Evolutionary conservation across 495 filamentous ascomycete genomes (phyloP), one percentile per base, ranked within the genome.

Genomic region (Amorphotheca resinae): DNA sequence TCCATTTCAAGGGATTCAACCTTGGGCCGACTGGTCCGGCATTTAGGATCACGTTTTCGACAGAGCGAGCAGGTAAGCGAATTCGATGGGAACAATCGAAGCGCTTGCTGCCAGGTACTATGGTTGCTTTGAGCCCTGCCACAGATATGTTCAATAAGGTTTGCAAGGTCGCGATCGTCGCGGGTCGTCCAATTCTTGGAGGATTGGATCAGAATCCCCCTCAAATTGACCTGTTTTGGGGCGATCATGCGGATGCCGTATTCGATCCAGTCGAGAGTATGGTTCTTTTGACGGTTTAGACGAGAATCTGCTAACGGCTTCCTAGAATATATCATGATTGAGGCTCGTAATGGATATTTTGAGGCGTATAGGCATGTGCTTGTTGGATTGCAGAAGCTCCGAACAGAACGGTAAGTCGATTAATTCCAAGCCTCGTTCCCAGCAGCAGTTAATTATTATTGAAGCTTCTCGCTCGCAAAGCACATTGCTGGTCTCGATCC

Each of bases 51-150:
- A 64, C 62, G 15, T 82, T 85, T 50, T 80, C 77, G 0, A 64
- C 73, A 14, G 52, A 53, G 18, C 67, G 79, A 28, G 64, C 72
- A 2, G 70, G 70, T 7, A 80, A 76, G 49, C 67, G 59, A 8
- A 71, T 85, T 30, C 56, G 66, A 0, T 85, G 80, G 80, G 60
- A 77, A 30, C 74, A 80, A 44, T 78, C 75, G 0, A 76, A 75
- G 42, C 66, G 80, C 4, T 56, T 83, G 14, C 56, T 73, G 2
- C 56, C 66, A 21, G 79, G 79, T 2, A 60, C 68, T 0, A 50
- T 82, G 2, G 68, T 85, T 33, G 79, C 76, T 3, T 54, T 85
- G 0, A 70, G 68, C 6, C 70, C 77, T 0, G 56, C 55, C 2
- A 41, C 66, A 4, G 75, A 83, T 50, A 58, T 42, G 12, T 82